phyloP scores from a whole-genome alignment of 1,284 basidiomycete species.

The Leccinum pallidistipes region DNA sequence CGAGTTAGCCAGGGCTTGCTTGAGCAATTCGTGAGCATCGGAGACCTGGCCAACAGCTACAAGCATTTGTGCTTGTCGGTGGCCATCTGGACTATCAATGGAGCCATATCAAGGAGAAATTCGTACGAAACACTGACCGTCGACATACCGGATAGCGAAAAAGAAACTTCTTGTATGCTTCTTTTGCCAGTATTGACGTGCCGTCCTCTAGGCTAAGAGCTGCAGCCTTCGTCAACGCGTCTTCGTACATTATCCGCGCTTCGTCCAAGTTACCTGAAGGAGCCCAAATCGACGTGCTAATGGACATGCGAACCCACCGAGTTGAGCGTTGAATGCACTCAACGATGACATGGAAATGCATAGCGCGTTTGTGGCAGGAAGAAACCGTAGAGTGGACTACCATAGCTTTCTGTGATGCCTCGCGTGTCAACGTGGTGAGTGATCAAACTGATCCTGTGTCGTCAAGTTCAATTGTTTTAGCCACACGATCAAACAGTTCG shows the following conservation, averaged over 20 bases:
- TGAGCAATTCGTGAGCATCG: constrained; percentile 84
- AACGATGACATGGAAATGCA: constrained; percentile 49
- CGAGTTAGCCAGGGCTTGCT: constrained; percentile 79
- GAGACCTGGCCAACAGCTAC: constrained; percentile 65
- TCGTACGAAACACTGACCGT: constrained; percentile 58
- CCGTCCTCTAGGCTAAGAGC: constrained; percentile 49
- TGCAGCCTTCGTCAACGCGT: constrained; percentile 59
- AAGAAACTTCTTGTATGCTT: constrained; percentile 84
- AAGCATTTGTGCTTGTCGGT: constrained; percentile 83
- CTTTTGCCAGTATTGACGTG: constrained; percentile 79
- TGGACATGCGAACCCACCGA: no score
- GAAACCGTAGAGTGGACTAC: no score
- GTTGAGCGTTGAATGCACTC: no score
- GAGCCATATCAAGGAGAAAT: neutral
- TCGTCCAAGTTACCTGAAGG: constrained; percentile 58
- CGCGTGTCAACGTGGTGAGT: no score
- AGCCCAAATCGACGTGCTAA: constrained; percentile 55
- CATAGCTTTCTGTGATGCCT: no score
- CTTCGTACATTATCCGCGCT: constrained; percentile 64
- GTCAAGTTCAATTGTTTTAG: constrained; percentile 63
- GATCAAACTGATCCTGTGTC: constrained; percentile 32
- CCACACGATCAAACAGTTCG: constrained; percentile 78
- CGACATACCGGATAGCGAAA: constrained; percentile 88
- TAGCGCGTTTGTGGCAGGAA: no score
- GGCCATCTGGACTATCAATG: constrained; percentile 47